These are phyloP conservation scores for Saccharomycopsis capsularis DNA, from an alignment of 805 yeast genomes.

Conservation along the genomic window DNA sequence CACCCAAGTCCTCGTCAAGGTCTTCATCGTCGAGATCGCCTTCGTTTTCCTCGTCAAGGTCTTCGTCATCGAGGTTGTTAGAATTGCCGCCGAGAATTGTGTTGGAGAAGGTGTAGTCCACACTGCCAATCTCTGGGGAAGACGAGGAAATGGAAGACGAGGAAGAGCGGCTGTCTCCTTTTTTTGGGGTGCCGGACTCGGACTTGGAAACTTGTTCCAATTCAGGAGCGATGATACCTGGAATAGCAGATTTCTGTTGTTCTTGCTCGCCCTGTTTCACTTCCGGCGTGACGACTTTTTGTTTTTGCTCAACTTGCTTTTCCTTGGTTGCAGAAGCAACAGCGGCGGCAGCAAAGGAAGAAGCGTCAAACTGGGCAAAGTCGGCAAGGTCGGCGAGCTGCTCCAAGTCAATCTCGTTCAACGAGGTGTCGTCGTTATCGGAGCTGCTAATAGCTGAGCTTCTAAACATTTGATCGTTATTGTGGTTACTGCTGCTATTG, in stretches of 20 bases:
- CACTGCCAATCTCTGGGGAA: constrained; percentile 15
- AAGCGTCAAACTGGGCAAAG: constrained; percentile 3
- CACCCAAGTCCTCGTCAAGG: constrained; percentile 2
- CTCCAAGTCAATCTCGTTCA: constrained; percentile 18
- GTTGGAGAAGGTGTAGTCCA: constrained; percentile 17
- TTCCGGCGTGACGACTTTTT: constrained; percentile 3
- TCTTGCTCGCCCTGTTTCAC: neutral
- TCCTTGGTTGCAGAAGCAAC: constrained; percentile 20
- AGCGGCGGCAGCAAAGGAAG: neutral
- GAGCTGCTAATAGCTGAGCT: constrained; percentile 5
- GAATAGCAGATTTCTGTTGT: neutral
- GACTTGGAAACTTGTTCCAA: constrained; percentile 15
- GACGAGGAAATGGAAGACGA: constrained; percentile 13
- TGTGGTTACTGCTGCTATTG: constrained; percentile 13
- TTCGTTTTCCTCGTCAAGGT: constrained; percentile 3
- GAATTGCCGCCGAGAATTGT: constrained; percentile 3
- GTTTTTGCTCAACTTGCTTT: constrained; percentile 1
- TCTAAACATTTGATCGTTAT: constrained; percentile 1
- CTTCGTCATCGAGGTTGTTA: constrained; percentile 8
- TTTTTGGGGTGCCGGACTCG: constrained; percentile 23
- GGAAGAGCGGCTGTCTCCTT: constrained; percentile 24
- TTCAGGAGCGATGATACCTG: constrained; percentile 18
- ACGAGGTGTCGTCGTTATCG: constrained; percentile 13
- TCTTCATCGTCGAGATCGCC: constrained; percentile 13
- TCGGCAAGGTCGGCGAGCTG: constrained; percentile 14